Evolutionary conservation across 164 flowering plant species (phyloP).

Genomic region (Brasenia schreberi): DNA sequence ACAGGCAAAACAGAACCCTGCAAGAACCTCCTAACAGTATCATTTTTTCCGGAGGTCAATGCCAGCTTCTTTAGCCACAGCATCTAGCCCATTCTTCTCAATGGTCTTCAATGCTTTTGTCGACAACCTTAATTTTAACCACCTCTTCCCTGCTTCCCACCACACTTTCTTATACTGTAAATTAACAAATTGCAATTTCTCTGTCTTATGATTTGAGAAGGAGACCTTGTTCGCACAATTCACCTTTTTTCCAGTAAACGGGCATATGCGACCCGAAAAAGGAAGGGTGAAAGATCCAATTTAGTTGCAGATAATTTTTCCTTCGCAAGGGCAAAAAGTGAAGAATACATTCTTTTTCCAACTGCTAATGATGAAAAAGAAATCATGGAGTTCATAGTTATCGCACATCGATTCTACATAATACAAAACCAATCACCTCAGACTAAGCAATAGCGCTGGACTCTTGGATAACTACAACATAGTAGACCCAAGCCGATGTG

Average conservation of each 20-base stretch:
- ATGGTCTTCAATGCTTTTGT: slow-evolving; percentile 91
- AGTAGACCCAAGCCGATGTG: too few species aligned
- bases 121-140: slow-evolving; percentile 65
- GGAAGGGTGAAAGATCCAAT: not conserved
- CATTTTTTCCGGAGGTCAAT: slow-evolving; percentile 73
- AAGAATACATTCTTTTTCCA: not conserved
- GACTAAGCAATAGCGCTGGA: too few species aligned
- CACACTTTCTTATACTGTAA: slow-evolving; percentile 85
- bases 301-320: not conserved
- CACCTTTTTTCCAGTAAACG: slow-evolving; percentile 89
- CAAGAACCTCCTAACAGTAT: not conserved
- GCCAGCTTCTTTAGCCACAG: slow-evolving; percentile 90
- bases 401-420: too few species aligned
- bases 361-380: not conserved
- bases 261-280: slow-evolving; percentile 77
- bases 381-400: too few species aligned
- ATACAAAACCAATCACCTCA: not conserved
- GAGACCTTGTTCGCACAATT: slow-evolving; percentile 78
- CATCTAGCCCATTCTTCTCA: slow-evolving; percentile 89
- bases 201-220: slow-evolving; percentile 88
- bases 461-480: too few species aligned
- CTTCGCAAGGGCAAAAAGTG: not conserved
- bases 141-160: slow-evolving; percentile 97
- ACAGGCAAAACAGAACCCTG: not conserved
- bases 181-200: slow-evolving; percentile 79